Evolutionary conservation across 164 flowering plant genomes (phyloP).

Genomic region (Magnolia kwangsiensis): DNA sequence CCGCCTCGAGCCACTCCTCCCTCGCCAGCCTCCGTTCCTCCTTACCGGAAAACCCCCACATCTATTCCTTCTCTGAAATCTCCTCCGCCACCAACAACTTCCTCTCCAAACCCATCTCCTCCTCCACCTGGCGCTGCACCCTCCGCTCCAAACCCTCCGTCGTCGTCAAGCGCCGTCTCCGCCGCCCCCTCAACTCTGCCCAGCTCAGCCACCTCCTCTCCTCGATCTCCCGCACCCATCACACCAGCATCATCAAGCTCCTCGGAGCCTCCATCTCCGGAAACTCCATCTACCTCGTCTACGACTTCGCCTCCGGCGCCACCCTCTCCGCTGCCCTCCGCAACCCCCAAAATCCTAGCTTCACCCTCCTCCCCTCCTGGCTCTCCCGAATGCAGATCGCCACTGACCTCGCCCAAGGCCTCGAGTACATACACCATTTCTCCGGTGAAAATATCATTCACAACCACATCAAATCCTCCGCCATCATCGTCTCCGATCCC

Average conservation of each 20-base stretch:
- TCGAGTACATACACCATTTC: constrained; percentile 74
- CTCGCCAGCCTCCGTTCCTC: constrained; percentile 34
- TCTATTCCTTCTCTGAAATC: constrained; percentile 51
- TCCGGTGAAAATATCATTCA: constrained; percentile 40
- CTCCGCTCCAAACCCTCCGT: constrained; percentile 44
- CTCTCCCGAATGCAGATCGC: constrained; percentile 76
- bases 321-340: constrained; percentile 53
- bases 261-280: constrained; percentile 68
- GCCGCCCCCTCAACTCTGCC: constrained; percentile 29
- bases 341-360: constrained; percentile 55
- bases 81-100: constrained; percentile 48
- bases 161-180: constrained; percentile 57
- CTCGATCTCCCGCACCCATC: constrained; percentile 59
- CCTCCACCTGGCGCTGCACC: constrained; percentile 66
- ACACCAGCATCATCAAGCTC: constrained; percentile 54
- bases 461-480: constrained; percentile 62
- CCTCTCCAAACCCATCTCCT: constrained; percentile 34
- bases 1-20: constrained; percentile 25
- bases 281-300: constrained; percentile 63
- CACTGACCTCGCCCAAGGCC: constrained; percentile 70
- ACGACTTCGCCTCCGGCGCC: constrained; percentile 63
- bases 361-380: constrained; percentile 70
- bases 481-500: constrained; percentile 62
- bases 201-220: constrained; percentile 38
- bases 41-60: constrained; percentile 37